Evolutionary conservation across 345 rosid species (phyloP), one percentile per base, ranked within the genome.

Genomic region (Adansonia digitata): DNA sequence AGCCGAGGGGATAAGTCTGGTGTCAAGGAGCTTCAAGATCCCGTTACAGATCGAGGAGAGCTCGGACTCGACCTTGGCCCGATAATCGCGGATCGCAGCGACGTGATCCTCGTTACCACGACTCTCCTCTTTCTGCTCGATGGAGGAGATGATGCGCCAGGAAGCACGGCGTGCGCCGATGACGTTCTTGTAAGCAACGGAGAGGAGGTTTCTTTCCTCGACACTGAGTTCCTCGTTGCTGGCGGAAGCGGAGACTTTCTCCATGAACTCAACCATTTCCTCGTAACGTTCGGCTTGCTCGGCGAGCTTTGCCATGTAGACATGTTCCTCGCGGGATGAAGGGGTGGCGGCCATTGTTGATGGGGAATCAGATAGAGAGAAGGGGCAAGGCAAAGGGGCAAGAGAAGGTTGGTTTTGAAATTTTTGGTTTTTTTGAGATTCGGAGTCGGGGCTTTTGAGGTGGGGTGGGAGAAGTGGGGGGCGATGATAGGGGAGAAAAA

Each of bases 221-320:
- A 93, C 88, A 68, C 88, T 83, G 73, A 93, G 93, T 76, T 90
- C 98, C 48, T 88, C 94, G 62, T 79, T 73, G 22, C 85, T 89
- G 5, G 70, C 84, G 39, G 91, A 56, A 62, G 86, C 82, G 2
- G 95, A 84, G 62, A 93, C 95, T 74, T 90, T 90, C 82, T 93
- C 97, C 97, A 90, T 93, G 85, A 83, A 93, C 81, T 90, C 94
- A 8, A 93, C 98, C 98, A 93, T 93, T 75, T 93, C 98, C 81
- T 93, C 95, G 81, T 93, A 91, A 35, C 97, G 95, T 83, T 94
- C 96, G 26, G 97, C 98, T 77, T 92, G 97, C 82, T 94, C 96
- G 26, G 98, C 94, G 22, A 94, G 96, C 83, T 94, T 94, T 12
- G 96, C 94, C 97, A 94, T 86, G 92, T 92, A 94, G 1, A 94